Evolutionary conservation across 345 rosid species (phyloP), one percentile per base, ranked within the genome.

Genomic region (thale cress (Arabidopsis thaliana)): DNA sequence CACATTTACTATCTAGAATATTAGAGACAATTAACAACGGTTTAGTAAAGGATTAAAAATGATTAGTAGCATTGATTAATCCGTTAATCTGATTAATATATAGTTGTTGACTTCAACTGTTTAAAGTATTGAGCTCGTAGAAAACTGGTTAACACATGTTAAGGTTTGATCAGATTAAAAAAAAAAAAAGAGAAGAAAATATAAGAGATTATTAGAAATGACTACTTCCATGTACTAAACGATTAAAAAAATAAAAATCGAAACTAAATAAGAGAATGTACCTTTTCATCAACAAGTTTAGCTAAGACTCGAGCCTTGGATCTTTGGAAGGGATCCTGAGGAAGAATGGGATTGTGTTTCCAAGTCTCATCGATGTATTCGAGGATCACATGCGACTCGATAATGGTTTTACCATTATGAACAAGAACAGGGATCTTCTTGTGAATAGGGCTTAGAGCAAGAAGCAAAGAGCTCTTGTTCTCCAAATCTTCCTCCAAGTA

Each of bases 331-430:
- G 85, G 85, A 60, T 85, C 85, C 1, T 16, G 58, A 40, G 87
- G 87, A 52, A 83, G 73, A 67, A 83, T 34, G 3, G 87, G 87
- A 59, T 80, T 67, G 2, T 57, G 23, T n/a, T 69, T 78, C 85
- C 89, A 83, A 7, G 84, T 83, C 58, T 83, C 84, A 2, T 85
- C 87, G 36, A 85, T 80, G 79, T 83, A 85, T 10, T 85, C 83
- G 3, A 85, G 80, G 37, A 83, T 82, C 22, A 82, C 37, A 2
- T 56, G 75, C 0, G 87, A 85, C 49, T 85, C 89, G 2, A 51
- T 40, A 8, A 83, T 40, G 23, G 82, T 62, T 53, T 83, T 82
- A 40, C 80, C 89, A 28, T 75, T 82, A 74, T 83, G 88, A 0
- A 83, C 78, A 20, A 85, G 80, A 61, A 85, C 85, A 1, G 86